These are phyloP conservation scores for Hanseniaspora pseudoguilliermondii DNA, from an alignment of 805 yeast species.

Conservation along the genomic window DNA sequence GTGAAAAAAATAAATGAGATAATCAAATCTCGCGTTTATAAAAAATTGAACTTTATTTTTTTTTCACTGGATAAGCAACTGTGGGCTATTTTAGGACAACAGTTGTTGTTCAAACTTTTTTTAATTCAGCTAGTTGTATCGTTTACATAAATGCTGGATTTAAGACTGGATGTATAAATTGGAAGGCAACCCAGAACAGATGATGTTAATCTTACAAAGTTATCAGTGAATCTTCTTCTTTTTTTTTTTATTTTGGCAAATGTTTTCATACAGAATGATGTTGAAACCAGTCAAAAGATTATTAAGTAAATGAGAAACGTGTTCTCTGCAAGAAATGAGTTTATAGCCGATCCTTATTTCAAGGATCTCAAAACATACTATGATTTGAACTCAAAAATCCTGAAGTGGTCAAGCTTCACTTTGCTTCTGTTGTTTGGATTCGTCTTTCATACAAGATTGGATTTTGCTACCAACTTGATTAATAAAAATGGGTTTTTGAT, in stretches of 20 bases:
- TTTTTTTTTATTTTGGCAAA: too few relatives aligned
- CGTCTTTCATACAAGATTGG: background rate
- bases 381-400: constrained; percentile 3
- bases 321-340: constrained; percentile 2
- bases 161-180: too few relatives aligned
- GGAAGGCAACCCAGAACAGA: too few relatives aligned
- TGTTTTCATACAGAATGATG: too few relatives aligned
- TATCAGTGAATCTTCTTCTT: too few relatives aligned
- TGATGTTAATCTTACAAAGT: too few relatives aligned
- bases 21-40: background rate
- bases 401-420: constrained; percentile 10
- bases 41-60: background rate
- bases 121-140: too few relatives aligned
- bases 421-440: background rate
- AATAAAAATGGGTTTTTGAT: background rate
- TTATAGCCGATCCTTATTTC: constrained; percentile 2
- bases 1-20: background rate
- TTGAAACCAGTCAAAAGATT: background rate
- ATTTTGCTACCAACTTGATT: background rate
- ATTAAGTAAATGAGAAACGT: background rate
- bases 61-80: too few relatives aligned
- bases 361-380: constrained; percentile 8
- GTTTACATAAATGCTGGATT: too few relatives aligned
- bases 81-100: too few relatives aligned
- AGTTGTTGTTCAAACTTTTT: too few relatives aligned